phyloP scores from a whole-genome alignment of 495 filamentous ascomycete species.

The Aspergillus campestris region DNA sequence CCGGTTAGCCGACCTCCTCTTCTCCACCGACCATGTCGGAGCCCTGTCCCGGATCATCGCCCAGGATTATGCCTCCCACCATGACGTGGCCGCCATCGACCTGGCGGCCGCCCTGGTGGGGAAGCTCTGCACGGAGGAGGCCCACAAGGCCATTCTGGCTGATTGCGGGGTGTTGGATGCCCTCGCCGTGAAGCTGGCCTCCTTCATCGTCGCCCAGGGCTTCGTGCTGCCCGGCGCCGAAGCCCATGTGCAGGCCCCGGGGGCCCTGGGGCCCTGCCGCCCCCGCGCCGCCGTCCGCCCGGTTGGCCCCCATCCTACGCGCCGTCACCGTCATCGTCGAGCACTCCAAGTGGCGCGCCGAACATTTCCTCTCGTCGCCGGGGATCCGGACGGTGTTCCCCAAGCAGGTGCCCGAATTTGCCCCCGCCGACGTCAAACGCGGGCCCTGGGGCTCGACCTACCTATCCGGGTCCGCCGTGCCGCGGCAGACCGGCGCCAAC shows the following conservation, averaged over 20 bases:
- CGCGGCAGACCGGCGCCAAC: conserved; percentile 33
- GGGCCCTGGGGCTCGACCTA: conserved; percentile 40
- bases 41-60: conserved; percentile 56
- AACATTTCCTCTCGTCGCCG: conserved; percentile 70
- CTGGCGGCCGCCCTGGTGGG: conserved; percentile 60
- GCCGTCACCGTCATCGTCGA: conserved; percentile 72
- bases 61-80: conserved; percentile 40
- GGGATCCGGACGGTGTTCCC: conserved; percentile 67
- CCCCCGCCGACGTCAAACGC: conserved; percentile 36
- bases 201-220: conserved; percentile 60
- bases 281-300: conserved; percentile 51
- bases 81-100: conserved; percentile 58
- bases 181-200: conserved; percentile 66
- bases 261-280: conserved; percentile 28
- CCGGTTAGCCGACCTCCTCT: conserved; percentile 57
- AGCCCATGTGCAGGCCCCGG: conserved; percentile 24
- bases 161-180: conserved; percentile 68
- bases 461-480: conserved; percentile 36
- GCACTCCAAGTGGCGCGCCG: conserved; percentile 68
- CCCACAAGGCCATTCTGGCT: conserved; percentile 60
- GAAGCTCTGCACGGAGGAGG: conserved; percentile 57
- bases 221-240: conserved; percentile 52
- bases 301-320: conserved; percentile 65
- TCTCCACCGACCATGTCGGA: conserved; percentile 47
- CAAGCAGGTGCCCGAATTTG: conserved; percentile 34